These are phyloP conservation scores for Russula olivacea DNA, from an alignment of 768 basidiomycete genomes.

Conservation along the genomic window DNA sequence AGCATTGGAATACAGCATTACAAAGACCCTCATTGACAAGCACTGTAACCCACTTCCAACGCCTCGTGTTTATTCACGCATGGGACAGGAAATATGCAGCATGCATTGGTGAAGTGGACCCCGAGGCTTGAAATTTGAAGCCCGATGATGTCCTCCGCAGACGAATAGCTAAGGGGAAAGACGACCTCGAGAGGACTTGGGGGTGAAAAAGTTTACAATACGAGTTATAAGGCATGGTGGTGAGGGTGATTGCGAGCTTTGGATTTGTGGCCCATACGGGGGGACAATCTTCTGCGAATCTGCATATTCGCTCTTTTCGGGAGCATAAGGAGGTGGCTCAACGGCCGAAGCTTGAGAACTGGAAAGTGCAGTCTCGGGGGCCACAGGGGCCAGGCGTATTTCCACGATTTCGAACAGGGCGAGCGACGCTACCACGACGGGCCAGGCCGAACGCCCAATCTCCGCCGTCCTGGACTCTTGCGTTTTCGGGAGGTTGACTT, in stretches of 20 bases:
- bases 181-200: not conserved
- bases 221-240: not conserved
- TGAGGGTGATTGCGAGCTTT: not conserved
- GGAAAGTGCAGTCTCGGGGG: not conserved
- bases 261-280: not conserved
- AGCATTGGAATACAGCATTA: too few relatives aligned
- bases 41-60: too few relatives aligned
- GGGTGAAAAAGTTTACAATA: not conserved
- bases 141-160: too few relatives aligned
- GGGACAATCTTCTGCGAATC: not conserved
- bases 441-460: constrained; percentile 30
- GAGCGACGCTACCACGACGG: constrained; percentile 22
- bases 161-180: not conserved
- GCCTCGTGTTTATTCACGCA: too few relatives aligned
- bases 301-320: not conserved
- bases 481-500: constrained; percentile 18
- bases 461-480: constrained; percentile 21
- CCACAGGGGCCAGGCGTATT: too few relatives aligned
- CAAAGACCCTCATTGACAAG: too few relatives aligned
- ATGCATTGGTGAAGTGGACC: too few relatives aligned
- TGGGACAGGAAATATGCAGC: too few relatives aligned
- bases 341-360: not conserved
- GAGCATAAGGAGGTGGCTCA: constrained; percentile 18
- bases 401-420: constrained; percentile 27
- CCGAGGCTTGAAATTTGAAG: too few relatives aligned